Percentiles rank a stretch among this genome's conserved stretches.
Evolutionary conservation across 2,329 filamentous ascomycete species (phyloP).

Genomic region (Cryphonectria parasitica): DNA sequence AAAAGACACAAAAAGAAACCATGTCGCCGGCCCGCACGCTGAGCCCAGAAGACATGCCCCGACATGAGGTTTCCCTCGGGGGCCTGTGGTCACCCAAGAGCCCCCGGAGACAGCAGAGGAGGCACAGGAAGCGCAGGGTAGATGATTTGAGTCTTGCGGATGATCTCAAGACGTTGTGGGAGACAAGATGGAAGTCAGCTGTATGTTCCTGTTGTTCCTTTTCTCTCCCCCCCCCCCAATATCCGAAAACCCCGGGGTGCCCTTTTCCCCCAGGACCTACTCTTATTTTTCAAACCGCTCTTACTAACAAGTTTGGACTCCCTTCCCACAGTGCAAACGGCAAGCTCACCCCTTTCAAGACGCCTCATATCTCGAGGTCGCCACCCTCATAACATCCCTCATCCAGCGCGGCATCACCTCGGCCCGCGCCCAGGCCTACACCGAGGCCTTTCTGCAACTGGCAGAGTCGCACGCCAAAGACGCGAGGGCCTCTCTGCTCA

Average conservation of each 20-base stretch:
- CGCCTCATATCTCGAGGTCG: constrained; percentile 68
- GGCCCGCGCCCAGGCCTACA: constrained; percentile 68
- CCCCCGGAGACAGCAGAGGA: constrained; percentile 3
- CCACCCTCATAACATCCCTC: constrained; percentile 67
- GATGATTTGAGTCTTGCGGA: neutral
- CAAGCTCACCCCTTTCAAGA: constrained; percentile 70
- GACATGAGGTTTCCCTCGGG: constrained; percentile 31
- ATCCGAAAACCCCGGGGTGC: no score
- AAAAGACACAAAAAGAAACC: neutral
- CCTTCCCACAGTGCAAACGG: neutral
- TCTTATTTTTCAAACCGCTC: neutral
- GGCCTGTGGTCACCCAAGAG: constrained; percentile 42
- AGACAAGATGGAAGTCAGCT: constrained; percentile 75
- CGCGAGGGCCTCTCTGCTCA: constrained; percentile 53
- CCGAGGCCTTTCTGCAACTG: constrained; percentile 62
- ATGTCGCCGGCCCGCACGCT: constrained; percentile 24
- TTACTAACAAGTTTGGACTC: neutral
- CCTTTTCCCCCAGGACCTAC: neutral
- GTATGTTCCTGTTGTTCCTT: constrained; percentile 31
- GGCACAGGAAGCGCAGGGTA: neutral
- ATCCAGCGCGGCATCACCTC: constrained; percentile 66
- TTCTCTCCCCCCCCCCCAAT: neutral
- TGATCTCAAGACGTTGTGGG: constrained; percentile 65
- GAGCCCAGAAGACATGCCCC: constrained; percentile 19
- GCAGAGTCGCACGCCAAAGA: constrained; percentile 59